Evolutionary conservation across 352 stramenopile species (phyloP), one percentile per base, ranked within the genome.

Genomic region (Phytopythium vexans): DNA sequence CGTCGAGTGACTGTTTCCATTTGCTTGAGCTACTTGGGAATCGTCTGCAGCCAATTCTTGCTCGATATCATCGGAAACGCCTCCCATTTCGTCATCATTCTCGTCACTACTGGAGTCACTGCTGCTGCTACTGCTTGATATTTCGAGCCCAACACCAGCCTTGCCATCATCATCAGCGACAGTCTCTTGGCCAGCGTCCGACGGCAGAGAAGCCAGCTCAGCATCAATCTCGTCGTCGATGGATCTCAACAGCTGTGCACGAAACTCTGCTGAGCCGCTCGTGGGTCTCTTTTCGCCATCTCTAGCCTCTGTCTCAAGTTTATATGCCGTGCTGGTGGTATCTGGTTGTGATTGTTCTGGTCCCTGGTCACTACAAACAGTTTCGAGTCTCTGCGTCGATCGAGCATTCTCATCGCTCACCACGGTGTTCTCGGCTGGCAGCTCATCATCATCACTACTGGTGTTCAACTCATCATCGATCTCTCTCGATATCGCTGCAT

Each of bases 181-280:
- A 2, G 52, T 31, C 27, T 56, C 50, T 31, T 16, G 37, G n/a
- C 72, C 68, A 4, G 56, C 58, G 12, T 75, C 63, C 1, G 63
- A 62, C 10, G 70, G 56, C 10, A 66, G 57, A 11, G 56, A 64
- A 41, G 64, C 67, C 31, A 80, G 62, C 33, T 77, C 70, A 16
- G 60, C 61, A 36, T 80, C 70, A 5, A 80, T 54, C 34, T 66
- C 67, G 15, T 70, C 67, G 14, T 71, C 70, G 47, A 80, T 74
- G 9, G 61, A 70, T 47, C 60, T 50, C 4, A 41, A 36, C 1
- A 54, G 43, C 6, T 53, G 36, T 9, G 31, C 27, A 11, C 11
- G 48, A 27, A 27, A 2, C 2, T 27, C 21, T 27, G 21, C 21
- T 2, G 21, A 27, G 21, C 21, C 21, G 21, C 21, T 27, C 21